These are phyloP conservation scores for Torulaspora franciscae DNA, from an alignment of 805 yeast species.

Conservation along the genomic window DNA sequence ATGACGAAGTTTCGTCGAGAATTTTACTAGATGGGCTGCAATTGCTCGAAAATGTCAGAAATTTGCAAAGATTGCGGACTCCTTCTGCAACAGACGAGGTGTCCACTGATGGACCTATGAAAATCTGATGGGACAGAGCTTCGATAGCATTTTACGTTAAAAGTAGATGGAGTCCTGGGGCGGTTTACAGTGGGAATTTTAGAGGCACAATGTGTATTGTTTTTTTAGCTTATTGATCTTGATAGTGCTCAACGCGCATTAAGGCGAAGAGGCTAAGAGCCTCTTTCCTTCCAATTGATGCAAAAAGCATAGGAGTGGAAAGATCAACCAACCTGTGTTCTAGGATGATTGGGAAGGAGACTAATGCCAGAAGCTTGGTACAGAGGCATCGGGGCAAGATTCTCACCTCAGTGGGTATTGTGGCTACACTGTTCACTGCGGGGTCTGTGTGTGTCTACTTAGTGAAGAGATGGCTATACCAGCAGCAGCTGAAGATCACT, in stretches of 20 bases:
- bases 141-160: no score
- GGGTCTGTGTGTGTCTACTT: constrained; percentile 28
- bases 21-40: constrained; percentile 12
- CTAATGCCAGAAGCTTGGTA: constrained; percentile 15
- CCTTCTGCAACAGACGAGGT: neutral
- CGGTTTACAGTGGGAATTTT: no score
- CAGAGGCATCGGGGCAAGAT: constrained; percentile 29
- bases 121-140: no score
- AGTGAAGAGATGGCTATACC: constrained; percentile 31
- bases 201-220: neutral
- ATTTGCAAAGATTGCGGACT: constrained; percentile 11
- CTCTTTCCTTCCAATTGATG: neutral
- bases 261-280: neutral
- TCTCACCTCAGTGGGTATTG: constrained; percentile 19
- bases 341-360: constrained; percentile 1
- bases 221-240: neutral
- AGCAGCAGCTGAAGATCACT: constrained; percentile 44
- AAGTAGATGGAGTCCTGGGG: no score
- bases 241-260: neutral
- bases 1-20: constrained; percentile 2
- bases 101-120: neutral
- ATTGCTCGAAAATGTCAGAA: constrained; percentile 18
- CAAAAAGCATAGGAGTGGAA: neutral
- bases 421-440: constrained; percentile 27
- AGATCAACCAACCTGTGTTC: neutral